Evolutionary conservation across 1,284 basidiomycete species (phyloP).

Genomic region (Ceratobasidium sp.): DNA sequence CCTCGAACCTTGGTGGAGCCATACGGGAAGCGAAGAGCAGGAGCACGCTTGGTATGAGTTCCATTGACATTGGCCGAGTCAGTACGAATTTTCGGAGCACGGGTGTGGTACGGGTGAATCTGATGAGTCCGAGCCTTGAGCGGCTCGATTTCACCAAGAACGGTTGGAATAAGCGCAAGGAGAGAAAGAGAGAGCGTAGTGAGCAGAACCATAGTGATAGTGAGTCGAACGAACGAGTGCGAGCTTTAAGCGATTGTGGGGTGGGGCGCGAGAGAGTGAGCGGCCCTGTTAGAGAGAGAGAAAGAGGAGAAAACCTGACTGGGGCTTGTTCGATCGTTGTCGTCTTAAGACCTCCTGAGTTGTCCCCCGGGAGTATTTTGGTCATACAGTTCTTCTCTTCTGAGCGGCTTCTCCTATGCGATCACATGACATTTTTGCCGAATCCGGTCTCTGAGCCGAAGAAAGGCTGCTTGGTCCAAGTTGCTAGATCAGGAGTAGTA

Average conservation of each 20-base stretch:
- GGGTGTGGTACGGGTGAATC: constrained; percentile 10
- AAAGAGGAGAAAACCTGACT: not conserved
- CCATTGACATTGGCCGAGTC: not conserved
- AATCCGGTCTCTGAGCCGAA: not conserved
- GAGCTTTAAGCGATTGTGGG: constrained; percentile 23
- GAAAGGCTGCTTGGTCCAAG: no score
- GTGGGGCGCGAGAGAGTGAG: constrained; percentile 19
- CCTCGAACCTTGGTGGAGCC: constrained; percentile 50
- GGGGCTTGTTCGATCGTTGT: not conserved
- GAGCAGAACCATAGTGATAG: constrained; percentile 23
- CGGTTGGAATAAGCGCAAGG: constrained; percentile 2
- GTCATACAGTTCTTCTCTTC: not conserved
- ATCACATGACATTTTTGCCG: constrained; percentile 1
- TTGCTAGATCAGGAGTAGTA: no score
- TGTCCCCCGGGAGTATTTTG: constrained; percentile 1
- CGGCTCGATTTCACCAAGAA: constrained; percentile 25
- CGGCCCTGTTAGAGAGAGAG: constrained; percentile 5
- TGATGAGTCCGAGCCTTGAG: not conserved
- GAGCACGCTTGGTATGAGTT: constrained; percentile 29
- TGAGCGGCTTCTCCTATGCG: not conserved
- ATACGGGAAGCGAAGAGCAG: constrained; percentile 48
- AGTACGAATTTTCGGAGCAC: constrained; percentile 23
- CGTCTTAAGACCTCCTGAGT: not conserved
- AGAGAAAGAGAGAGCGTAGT: constrained; percentile 22
- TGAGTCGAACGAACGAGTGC: constrained; percentile 6